Base-by-base conservation (phyloP, 495 filamentous ascomycete genomes). In the Penicillium arizonense region DNA sequence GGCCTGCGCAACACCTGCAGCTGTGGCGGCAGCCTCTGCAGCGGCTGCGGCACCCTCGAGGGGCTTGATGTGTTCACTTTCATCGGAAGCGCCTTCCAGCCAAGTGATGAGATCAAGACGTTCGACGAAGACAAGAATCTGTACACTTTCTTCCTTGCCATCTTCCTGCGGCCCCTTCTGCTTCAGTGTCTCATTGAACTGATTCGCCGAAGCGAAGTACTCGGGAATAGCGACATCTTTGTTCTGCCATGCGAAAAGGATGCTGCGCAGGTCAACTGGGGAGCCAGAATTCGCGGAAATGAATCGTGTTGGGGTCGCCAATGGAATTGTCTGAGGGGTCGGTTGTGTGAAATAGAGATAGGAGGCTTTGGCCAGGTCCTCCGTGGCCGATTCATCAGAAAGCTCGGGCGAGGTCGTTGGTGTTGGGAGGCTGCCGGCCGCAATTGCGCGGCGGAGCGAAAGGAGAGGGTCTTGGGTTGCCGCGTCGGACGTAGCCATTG, bases 161-260 rank as follows among this genome's bases (percentile, higher is more conserved):
- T 77, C 82, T 3, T 79, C 77, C 16, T 69, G 70, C 9, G 75
- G 71, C 18, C 76, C 78, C 45, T 79, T 78, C 47, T 76, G 74
- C 26, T 79, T 78, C 28, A 97, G 79, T 57, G 90, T 84, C 35
- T 91, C 87, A 55, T 93, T 96, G 33, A 97, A 77, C 53, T 83
- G 76, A 64, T 89, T 82, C 18, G 89, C 89, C 6, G 86, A 84
- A 40, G 86, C 82, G 69, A 97, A 92, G 77, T 97, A 97, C 52
- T 91, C 90, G 8, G 87, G 85, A 63, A 96, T 90, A 34, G 86
- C 81, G 52, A 84, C 81, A 75, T 97, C 91, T 67, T 89, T 89
- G 67, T 96, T 93, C 65, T 87, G 79, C 88, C 89, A 99, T 45
- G 90, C 89, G 55, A 97, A 95, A 72, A 90, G 96, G 73, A 97